Conservation (phyloP, 306 rosid species). For the Acacia acuminata region DNA sequence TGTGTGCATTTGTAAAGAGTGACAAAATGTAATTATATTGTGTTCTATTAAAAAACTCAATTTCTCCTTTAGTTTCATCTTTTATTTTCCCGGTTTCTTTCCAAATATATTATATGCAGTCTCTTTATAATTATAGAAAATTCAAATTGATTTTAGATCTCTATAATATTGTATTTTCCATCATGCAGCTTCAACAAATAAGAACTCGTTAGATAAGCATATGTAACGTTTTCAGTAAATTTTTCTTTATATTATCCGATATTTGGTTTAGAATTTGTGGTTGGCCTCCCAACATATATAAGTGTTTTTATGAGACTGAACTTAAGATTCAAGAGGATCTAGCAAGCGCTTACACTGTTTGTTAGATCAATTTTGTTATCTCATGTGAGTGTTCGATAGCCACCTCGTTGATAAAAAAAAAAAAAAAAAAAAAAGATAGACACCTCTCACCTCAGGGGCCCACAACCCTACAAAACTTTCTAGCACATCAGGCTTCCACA, state of each 20-base stretch:
- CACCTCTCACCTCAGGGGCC: neutral
- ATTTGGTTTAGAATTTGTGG: rapidly evolving
- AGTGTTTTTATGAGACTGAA: too few relatives aligned
- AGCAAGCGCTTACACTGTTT: too few relatives aligned
- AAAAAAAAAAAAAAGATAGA: neutral
- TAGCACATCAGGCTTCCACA: neutral
- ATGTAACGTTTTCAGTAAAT: neutral
- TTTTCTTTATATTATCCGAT: too few relatives aligned
- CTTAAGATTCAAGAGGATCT: rapidly evolving
- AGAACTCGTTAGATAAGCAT: neutral
- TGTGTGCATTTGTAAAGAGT: neutral
- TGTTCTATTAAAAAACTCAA: neutral
- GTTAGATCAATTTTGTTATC: neutral
- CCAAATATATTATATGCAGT: too few relatives aligned
- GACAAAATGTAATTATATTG: too few relatives aligned
- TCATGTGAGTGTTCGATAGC: neutral
- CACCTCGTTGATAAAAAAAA: neutral
- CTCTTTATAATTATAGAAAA: neutral
- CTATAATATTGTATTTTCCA: neutral
- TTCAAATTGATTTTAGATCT: neutral
- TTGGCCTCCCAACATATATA: too few relatives aligned
- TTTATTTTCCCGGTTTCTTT: too few relatives aligned
- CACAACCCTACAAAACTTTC: neutral
- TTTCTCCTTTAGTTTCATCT: neutral
- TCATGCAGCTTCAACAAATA: neutral